Conservation (phyloP, 192 early-diverging fungal genomes). For the Backusella tarrabulga region DNA sequence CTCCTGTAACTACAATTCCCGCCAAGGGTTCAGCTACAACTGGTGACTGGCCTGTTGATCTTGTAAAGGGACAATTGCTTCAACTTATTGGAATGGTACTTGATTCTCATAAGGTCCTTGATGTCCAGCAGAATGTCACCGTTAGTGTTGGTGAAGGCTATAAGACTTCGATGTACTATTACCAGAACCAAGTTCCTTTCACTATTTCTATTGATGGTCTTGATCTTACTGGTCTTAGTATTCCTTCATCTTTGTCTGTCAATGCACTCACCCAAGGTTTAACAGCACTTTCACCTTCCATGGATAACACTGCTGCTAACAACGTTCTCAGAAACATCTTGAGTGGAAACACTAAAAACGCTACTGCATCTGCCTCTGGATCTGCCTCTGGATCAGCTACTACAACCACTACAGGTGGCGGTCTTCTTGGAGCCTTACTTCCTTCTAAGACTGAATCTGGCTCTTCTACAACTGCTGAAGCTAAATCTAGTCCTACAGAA, state of each 20-base stretch:
- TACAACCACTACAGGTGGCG: not conserved
- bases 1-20: conserved; percentile 8
- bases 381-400: not conserved
- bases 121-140: conserved; percentile 4
- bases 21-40: conserved; percentile 7
- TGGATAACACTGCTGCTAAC: not conserved
- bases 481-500: not conserved
- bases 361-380: not conserved
- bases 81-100: not conserved
- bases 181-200: conserved; percentile 6
- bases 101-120: not conserved
- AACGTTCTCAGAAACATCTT: not conserved
- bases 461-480: not conserved
- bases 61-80: conserved; percentile 3
- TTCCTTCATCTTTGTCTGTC: not conserved
- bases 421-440: not conserved
- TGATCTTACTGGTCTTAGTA: not conserved
- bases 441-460: not conserved
- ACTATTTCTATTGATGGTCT: conserved; percentile 5
- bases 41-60: conserved; percentile 4
- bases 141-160: not conserved
- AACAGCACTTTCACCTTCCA: not conserved
- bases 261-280: not conserved
- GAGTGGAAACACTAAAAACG: not conserved
- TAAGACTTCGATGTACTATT: not conserved